Evolutionary conservation across 495 filamentous ascomycete species (phyloP).

Genomic region (Tuber microsphaerosporum): DNA sequence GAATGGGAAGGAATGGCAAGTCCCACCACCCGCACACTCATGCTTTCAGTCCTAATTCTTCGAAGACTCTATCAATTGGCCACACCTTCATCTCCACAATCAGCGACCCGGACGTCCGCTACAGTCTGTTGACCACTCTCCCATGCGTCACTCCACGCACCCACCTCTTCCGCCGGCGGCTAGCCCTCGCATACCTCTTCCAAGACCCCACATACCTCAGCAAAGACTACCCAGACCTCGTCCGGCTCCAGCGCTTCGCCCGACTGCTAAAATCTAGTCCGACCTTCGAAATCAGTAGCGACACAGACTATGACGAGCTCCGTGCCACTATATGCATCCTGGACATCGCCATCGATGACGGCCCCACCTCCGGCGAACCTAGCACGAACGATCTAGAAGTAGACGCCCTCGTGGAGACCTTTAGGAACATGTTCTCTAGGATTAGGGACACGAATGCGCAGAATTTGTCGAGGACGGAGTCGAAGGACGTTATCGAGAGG

Average conservation of each 20-base stretch:
- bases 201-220: constrained; percentile 47
- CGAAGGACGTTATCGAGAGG: constrained; percentile 64
- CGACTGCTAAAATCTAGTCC: constrained; percentile 48
- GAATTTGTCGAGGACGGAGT: constrained; percentile 62
- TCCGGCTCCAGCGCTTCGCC: constrained; percentile 51
- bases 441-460: constrained; percentile 71
- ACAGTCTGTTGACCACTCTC: constrained; percentile 55
- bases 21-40: not conserved
- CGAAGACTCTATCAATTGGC: constrained; percentile 53
- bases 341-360: constrained; percentile 65
- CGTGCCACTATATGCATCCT: constrained; percentile 58
- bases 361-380: constrained; percentile 39
- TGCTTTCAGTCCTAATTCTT: constrained; percentile 32
- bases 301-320: constrained; percentile 64
- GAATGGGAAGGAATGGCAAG: constrained; percentile 35
- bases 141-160: constrained; percentile 51
- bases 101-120: constrained; percentile 50
- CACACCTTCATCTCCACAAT: constrained; percentile 50
- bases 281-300: constrained; percentile 47
- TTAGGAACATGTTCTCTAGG: constrained; percentile 60
- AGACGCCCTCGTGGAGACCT: constrained; percentile 55
- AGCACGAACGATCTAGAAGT: constrained; percentile 60
- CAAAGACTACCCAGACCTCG: constrained; percentile 45
- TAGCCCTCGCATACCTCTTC: constrained; percentile 67
- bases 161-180: constrained; percentile 59